Evolutionary conservation across 768 basidiomycete genomes (phyloP).

Genomic region (Lactifluus rugatus): DNA sequence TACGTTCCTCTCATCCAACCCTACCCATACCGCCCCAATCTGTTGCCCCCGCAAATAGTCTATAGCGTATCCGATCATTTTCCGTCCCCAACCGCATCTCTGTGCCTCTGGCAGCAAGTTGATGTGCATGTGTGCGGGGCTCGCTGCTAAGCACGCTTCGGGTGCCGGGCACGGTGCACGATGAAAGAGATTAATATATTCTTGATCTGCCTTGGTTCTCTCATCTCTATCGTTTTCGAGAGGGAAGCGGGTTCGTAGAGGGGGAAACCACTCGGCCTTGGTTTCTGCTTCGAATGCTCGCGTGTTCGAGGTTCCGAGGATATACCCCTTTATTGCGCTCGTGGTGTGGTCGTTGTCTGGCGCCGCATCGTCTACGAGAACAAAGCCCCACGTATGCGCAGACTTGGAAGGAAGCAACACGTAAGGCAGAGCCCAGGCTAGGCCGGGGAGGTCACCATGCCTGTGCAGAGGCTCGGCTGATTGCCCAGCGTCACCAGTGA

Average conservation of each 20-base stretch:
- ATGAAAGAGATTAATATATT: conserved; percentile 30
- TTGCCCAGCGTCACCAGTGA: conserved; percentile 61
- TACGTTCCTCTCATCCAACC: conserved; percentile 53
- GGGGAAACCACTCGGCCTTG: conserved; percentile 55
- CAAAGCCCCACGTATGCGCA: conserved; percentile 59
- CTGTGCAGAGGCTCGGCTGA: conserved; percentile 56
- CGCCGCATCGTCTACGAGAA: conserved; percentile 44
- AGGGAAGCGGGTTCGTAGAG: conserved; percentile 47
- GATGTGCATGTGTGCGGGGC: conserved; percentile 70
- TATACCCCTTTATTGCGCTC: conserved; percentile 57
- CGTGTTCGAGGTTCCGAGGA: conserved; percentile 59
- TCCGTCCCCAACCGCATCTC: conserved; percentile 61
- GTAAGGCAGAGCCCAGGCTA: conserved; percentile 67
- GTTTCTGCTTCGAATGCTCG: conserved; percentile 50
- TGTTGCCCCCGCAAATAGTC: conserved; percentile 46
- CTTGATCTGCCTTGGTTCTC: conserved; percentile 32
- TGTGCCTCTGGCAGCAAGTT: conserved; percentile 60
- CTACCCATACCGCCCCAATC: conserved; percentile 57
- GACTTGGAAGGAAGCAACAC: conserved; percentile 39
- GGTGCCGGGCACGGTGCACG: conserved; percentile 31
- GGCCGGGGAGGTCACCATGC: conserved; percentile 54
- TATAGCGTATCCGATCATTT: conserved; percentile 43
- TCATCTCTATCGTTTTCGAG: conserved; percentile 18
- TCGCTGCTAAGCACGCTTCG: conserved; percentile 49
- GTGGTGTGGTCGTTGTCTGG: conserved; percentile 24